Base-by-base conservation (phyloP, 345 rosid genomes). In the Eutrema yunnanense region DNA sequence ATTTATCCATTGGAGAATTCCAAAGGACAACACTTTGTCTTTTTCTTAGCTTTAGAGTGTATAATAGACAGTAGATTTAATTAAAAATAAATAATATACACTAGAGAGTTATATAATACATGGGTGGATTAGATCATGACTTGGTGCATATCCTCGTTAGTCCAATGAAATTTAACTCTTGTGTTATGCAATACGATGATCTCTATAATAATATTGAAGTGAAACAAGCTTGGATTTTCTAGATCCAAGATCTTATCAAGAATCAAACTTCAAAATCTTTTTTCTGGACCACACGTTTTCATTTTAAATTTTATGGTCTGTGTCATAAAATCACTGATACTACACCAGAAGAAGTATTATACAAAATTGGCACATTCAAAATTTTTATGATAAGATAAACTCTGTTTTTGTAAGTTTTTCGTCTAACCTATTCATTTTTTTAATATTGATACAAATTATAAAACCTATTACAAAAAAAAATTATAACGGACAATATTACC, bases 171-270 rank as follows among this genome's bases (percentile, higher is more conserved):
- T 30, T 37, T 16, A 46, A 19, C 65, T 49, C 6, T 59, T 27
- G 53, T 40, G 53, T 37, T 41, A 4, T 46, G 46, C 29, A 42
- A 74, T 67, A 67, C 46, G 19, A 57, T 59, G 62, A 42, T 74
- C 2, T 6, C 0, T 50, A 56, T 16, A 49, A 57, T 73, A 66
- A 37, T 74, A 59, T 40, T 34, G 54, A 66, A 38, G 67, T 74
- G 60, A 65, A 27, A 2, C 14, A 22, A 46, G 27, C 11, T 33
- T 51, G 67, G 57, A 67, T 74, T 62, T 27, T 52, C 78, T 4
- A 44, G 22, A 52, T 74, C 67, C 56, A 51, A 51, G 7, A 68
- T 75, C 79, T 60, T 67, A 74, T 49, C 73, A 58, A 74, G 67
- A 74, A 73, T 66, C 78, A 60, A 48, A 56, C 42, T 37, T 1